Conservation (phyloP, 2,329 filamentous ascomycete species). For the Daldinia sp. region DNA sequence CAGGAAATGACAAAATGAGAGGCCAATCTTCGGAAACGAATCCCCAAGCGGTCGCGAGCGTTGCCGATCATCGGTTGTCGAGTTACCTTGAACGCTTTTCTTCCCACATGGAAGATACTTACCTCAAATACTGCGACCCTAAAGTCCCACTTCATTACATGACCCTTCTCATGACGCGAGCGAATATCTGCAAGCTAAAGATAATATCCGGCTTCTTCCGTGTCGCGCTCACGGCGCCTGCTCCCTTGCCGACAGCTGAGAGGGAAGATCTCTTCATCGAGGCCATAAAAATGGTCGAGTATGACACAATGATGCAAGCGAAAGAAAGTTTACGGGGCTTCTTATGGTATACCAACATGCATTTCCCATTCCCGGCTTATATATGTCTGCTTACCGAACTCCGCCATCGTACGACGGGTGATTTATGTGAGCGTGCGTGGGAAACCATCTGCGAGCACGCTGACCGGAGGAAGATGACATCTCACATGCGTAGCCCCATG, state of each 20-base stretch:
- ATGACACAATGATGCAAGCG: conserved; percentile 64
- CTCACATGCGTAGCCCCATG: conserved; percentile 62
- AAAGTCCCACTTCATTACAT: conserved; percentile 68
- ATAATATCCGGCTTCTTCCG: conserved; percentile 63
- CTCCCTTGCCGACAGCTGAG: conserved; percentile 54
- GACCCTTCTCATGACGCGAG: conserved; percentile 64
- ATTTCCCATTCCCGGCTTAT: conserved; percentile 69
- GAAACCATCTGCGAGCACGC: conserved; percentile 64
- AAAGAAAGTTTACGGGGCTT: conserved; percentile 61
- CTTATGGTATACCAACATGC: conserved; percentile 66
- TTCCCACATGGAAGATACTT: conserved; percentile 63
- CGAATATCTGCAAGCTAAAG: conserved; percentile 64
- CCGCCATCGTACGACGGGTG: conserved; percentile 60
- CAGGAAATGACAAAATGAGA: conserved; percentile 56
- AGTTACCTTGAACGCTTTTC: conserved; percentile 63
- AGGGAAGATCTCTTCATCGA: conserved; percentile 62
- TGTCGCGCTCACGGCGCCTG: conserved; percentile 52
- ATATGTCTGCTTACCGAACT: conserved; percentile 67
- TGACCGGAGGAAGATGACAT: conserved; percentile 58
- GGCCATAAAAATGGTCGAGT: conserved; percentile 66
- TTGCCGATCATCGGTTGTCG: conserved; percentile 59
- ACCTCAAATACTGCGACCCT: conserved; percentile 64
- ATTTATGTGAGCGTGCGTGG: conserved; percentile 67
- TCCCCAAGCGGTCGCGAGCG: conserved; percentile 55
- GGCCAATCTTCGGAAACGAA: conserved; percentile 44